Conservation (phyloP, 768 basidiomycete genomes). For the Tulasnella sp. region DNA sequence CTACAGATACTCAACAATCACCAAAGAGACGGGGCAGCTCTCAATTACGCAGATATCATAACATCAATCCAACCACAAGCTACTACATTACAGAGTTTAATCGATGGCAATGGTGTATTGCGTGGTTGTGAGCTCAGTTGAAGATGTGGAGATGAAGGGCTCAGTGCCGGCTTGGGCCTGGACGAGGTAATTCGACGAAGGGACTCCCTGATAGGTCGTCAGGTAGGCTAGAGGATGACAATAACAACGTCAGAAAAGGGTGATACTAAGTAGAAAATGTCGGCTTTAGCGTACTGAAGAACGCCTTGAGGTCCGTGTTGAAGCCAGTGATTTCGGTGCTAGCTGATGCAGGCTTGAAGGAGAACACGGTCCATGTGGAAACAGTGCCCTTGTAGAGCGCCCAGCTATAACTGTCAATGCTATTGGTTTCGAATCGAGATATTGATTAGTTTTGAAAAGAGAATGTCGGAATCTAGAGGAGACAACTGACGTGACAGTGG, state of each 20-base stretch:
- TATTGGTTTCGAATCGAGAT: not conserved
- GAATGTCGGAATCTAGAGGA: not conserved
- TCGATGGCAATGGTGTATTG: not conserved
- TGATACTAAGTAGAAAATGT: too few species aligned
- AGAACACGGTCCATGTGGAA: constrained; percentile 8
- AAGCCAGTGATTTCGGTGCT: not conserved
- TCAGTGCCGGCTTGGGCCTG: constrained; percentile 55
- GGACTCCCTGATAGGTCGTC: constrained; percentile 35
- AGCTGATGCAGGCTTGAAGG: not conserved
- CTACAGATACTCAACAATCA: too few species aligned
- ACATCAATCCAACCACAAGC: too few species aligned
- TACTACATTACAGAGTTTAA: too few species aligned
- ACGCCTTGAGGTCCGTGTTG: not conserved
- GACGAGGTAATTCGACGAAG: constrained; percentile 43
- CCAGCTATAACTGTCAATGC: not conserved
- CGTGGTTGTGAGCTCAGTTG: not conserved
- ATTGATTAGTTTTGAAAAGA: not conserved
- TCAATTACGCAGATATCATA: too few species aligned
- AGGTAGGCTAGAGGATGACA: constrained; percentile 34
- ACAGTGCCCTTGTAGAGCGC: not conserved
- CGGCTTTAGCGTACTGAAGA: not conserved
- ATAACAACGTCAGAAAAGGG: too few species aligned
- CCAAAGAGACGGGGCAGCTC: too few species aligned
- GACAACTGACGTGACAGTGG: not conserved
- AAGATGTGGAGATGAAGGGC: constrained; percentile 23